Conservation (phyloP, 225 moss, liverwort and hornwort species). For the Antitrichia curtipendula region DNA sequence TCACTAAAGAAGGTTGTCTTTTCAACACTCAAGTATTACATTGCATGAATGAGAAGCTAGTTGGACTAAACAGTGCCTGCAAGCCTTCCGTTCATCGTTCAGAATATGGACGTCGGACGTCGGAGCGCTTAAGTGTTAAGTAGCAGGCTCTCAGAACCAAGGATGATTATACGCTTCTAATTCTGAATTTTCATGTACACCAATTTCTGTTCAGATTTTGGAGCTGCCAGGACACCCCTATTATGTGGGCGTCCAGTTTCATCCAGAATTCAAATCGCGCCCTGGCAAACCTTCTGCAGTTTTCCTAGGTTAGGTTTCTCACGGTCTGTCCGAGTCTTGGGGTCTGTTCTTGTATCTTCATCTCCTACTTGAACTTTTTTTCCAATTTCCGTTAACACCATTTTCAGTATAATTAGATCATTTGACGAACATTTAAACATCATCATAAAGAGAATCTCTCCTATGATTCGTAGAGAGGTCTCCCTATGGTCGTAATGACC, state of each 20-base stretch:
- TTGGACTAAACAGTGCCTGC: too few relatives aligned
- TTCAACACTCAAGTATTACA: too few relatives aligned
- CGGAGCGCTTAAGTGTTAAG: too few relatives aligned
- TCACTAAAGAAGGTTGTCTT: too few relatives aligned
- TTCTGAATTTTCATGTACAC: background rate
- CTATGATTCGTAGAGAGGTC: background rate
- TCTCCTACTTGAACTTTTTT: background rate
- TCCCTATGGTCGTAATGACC: background rate
- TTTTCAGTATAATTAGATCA: background rate
- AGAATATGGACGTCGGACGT: too few relatives aligned
- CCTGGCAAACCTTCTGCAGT: constrained; percentile 90
- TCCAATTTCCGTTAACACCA: background rate
- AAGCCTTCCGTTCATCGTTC: too few relatives aligned
- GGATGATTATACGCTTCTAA: background rate
- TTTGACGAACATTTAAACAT: background rate
- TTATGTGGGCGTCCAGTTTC: constrained; percentile 88
- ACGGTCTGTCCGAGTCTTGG: background rate
- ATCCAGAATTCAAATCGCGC: constrained; percentile 90
- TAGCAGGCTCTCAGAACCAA: background rate
- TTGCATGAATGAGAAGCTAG: too few relatives aligned
- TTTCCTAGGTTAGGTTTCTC: constrained; percentile 44
- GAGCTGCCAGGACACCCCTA: constrained; percentile 76
- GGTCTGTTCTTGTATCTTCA: background rate
- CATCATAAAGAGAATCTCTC: background rate
- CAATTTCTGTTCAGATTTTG: constrained; percentile 45